Evolutionary conservation across 768 basidiomycete genomes (phyloP), one percentile per base, ranked within the genome.

Genomic region (Russula earlei): DNA sequence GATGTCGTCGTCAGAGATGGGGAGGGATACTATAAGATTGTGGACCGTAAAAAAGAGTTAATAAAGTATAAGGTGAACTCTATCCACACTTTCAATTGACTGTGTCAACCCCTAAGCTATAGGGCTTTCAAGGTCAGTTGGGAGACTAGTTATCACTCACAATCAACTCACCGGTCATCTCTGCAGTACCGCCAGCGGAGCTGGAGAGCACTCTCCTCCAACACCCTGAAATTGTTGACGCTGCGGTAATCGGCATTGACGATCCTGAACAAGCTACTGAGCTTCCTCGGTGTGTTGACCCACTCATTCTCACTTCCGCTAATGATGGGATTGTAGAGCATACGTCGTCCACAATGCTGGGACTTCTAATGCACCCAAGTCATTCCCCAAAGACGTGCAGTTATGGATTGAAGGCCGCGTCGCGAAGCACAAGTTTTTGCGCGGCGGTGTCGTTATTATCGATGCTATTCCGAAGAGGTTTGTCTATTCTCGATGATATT

Each of bases 101-200:
- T 36, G 15, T 47, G 22, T 49, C 15, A 25, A 34, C 31, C 12
- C 19, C n/a, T 24, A 33, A 33, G 17, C 22, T 20, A 25, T 63
- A 87, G 80, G 88, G 86, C 19, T 87, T 84, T 72, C 87, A 88
- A 79, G 85, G 85, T 80, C 65, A 40, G 71, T 52, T 41, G 29
- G 33, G 49, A 25, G 25, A 3, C 10, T 44, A 24, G 12, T 22
- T 24, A 17, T 15, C 29, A 14, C 52, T 42, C 7, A 22, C 25
- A n/a, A 19, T 24, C 20, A 19, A 29, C 7, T 44, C 29, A 11
- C 3, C 10, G 31, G 38, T 54, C 19, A 14, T 58, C 24, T 38
- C 37, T n/a, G 11, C 62, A 88, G 91, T 93, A 17, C 82, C 91
- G 7, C 91, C 91, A 0, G 91, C 91, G 1, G 91, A 92, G 62